Evolutionary conservation across 305 asterid genomes (phyloP).

Genomic region (Ilex paraguariensis): DNA sequence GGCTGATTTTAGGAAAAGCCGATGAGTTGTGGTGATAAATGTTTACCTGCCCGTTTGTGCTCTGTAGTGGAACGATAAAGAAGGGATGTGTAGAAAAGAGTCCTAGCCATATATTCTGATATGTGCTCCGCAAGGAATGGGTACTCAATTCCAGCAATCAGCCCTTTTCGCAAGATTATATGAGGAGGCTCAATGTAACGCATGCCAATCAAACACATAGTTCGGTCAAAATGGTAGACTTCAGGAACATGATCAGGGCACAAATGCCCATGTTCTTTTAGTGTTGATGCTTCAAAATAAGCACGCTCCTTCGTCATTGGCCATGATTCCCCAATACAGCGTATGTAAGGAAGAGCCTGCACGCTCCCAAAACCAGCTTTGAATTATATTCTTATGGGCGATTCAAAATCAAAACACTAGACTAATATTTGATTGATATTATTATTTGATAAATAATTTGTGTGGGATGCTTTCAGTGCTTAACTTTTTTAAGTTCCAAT

Average conservation of each 20-base stretch:
- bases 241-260: constrained; percentile 87
- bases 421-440: no score
- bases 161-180: constrained; percentile 81
- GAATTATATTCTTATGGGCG: no score
- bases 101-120: constrained; percentile 76
- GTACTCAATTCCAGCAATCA: constrained; percentile 79
- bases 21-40: not conserved
- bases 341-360: constrained; percentile 92
- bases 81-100: constrained; percentile 83
- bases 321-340: constrained; percentile 91
- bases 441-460: no score
- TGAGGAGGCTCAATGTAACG: constrained; percentile 94
- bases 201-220: constrained; percentile 92
- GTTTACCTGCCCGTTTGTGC: constrained; percentile 76
- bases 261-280: constrained; percentile 67
- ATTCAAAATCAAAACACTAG: no score
- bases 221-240: constrained; percentile 84
- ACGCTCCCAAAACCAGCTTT: constrained; percentile 11
- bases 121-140: constrained; percentile 85
- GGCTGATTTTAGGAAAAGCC: no score
- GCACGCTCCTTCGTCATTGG: constrained; percentile 96
- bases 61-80: constrained; percentile 79
- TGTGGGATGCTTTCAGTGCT: no score
- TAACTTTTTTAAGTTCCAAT: no score
- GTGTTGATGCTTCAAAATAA: constrained; percentile 61